A percentile compares a stretch with the other conserved stretches of the same genome.
These are phyloP conservation scores for Buddleja alternifolia DNA, from an alignment of 257 asterid genomes.

Conservation along the genomic window DNA sequence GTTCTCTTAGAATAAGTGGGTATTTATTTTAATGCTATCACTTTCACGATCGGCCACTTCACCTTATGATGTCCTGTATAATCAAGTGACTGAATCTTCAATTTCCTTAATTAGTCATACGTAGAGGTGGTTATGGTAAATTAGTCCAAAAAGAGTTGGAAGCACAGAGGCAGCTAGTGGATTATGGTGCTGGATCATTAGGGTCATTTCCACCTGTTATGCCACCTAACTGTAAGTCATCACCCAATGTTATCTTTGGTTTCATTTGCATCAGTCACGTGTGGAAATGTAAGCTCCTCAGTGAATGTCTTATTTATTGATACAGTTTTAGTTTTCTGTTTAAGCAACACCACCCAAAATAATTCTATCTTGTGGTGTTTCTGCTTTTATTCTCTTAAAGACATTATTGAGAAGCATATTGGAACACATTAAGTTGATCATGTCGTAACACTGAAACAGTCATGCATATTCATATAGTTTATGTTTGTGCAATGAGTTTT, in stretches of 20 bases:
- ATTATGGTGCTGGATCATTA: conserved; percentile 82
- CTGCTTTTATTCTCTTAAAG: not conserved
- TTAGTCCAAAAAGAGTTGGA: conserved; percentile 93
- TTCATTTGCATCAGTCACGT: not conserved
- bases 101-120: conserved; percentile 66
- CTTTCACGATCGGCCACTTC: not conserved
- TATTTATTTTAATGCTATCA: not conserved
- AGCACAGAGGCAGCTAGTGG: conserved; percentile 94
- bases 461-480: conserved; percentile 1
- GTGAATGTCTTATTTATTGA: not conserved
- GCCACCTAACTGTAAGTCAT: conserved; percentile 70
- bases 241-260: conserved; percentile 7
- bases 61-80: not conserved
- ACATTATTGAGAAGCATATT: conserved; percentile 11
- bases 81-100: conserved; percentile 5
- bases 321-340: not conserved
- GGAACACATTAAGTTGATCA: not conserved
- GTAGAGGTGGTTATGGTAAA: conserved; percentile 98
- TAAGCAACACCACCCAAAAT: not conserved
- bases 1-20: not conserved
- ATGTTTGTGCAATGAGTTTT: not conserved
- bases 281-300: conserved; percentile 2
- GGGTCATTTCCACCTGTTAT: conserved; percentile 70
- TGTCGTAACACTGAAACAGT: not conserved
- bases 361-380: not conserved